phyloP scores from a whole-genome alignment of 352 stramenopile genomes.

The Aphanomyces euteiches region DNA sequence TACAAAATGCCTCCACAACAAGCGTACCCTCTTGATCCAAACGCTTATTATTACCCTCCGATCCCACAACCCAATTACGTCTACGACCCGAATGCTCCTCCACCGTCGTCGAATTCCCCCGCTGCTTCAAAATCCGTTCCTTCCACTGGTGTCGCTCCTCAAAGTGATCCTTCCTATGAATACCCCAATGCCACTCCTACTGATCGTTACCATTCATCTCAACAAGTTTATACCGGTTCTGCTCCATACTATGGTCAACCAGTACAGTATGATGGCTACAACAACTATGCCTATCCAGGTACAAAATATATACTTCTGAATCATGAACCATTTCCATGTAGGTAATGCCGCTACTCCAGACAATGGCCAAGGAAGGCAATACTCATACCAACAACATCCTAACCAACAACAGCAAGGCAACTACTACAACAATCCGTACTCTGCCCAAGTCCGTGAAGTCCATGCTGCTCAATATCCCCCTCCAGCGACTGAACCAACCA shows the following conservation, averaged over 20 bases:
- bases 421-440: background rate
- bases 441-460: no score
- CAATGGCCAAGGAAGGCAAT: no score
- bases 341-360: no score
- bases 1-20: conserved; percentile 1
- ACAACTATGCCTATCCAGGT: background rate
- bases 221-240: background rate
- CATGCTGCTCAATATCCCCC: no score
- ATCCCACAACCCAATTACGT: background rate
- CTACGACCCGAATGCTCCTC: no score
- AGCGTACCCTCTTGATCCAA: conserved; percentile 17
- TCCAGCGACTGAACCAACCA: no score
- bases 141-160: background rate
- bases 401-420: background rate
- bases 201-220: background rate
- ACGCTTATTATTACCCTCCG: conserved; percentile 18
- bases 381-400: no score
- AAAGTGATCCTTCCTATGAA: background rate
- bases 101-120: background rate
- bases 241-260: conserved; percentile 1
- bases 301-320: no score
- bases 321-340: no score
- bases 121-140: background rate
- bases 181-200: background rate
- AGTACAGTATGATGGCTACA: background rate